phyloP scores from a whole-genome alignment of 192 early-diverging fungal genomes.

The Fimicolochytrium jonesii region DNA sequence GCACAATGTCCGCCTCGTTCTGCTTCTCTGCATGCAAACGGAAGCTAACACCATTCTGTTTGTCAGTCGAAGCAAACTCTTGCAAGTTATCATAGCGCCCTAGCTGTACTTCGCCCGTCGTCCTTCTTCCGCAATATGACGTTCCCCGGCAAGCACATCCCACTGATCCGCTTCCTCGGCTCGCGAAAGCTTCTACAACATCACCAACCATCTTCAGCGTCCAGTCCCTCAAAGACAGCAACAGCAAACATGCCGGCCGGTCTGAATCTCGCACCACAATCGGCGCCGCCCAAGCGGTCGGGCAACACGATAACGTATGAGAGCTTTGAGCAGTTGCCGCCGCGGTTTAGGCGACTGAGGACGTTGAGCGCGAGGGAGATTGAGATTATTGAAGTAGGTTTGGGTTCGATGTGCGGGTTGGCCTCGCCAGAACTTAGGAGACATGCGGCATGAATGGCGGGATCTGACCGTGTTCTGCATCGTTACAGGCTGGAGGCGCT shows the following conservation, averaged over 20 bases:
- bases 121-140: background rate
- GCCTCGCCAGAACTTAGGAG: too few relatives aligned
- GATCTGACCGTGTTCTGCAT: too few relatives aligned
- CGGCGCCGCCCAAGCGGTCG: background rate
- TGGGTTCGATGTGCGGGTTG: too few relatives aligned
- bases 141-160: background rate
- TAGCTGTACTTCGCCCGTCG: too few relatives aligned
- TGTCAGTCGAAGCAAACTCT: too few relatives aligned
- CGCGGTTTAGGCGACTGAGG: background rate
- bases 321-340: background rate
- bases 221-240: background rate
- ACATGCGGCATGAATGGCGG: too few relatives aligned
- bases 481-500: too few relatives aligned
- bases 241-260: too few relatives aligned
- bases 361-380: background rate
- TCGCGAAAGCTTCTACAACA: background rate
- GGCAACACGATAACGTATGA: background rate
- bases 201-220: background rate
- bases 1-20: too few relatives aligned
- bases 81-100: too few relatives aligned
- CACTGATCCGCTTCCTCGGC: slow-evolving; percentile 3
- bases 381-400: background rate
- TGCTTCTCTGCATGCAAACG: too few relatives aligned
- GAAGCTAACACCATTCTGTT: too few relatives aligned
- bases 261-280: background rate